Percentiles rank a stretch among this genome's conserved stretches.
phyloP scores from a whole-genome alignment of 805 yeast species.

The Saccharomycopsis guyanensis region DNA sequence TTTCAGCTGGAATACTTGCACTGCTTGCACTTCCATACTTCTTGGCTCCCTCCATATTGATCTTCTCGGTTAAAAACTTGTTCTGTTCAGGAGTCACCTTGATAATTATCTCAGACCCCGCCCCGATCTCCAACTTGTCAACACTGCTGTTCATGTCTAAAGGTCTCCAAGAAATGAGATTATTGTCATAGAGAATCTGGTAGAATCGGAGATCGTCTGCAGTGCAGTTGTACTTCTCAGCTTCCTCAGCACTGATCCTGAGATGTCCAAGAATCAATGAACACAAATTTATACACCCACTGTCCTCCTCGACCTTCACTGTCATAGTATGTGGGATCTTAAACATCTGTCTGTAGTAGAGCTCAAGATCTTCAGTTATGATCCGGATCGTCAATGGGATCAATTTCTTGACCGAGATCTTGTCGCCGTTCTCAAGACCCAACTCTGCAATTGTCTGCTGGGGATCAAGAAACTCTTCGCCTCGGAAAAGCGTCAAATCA shows the following conservation, averaged over 20 bases:
- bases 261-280: slow-evolving; percentile 1
- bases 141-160: background rate
- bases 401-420: slow-evolving; percentile 12
- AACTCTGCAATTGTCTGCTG: slow-evolving; percentile 10
- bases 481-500: slow-evolving; percentile 17
- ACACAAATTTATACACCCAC: slow-evolving; percentile 2
- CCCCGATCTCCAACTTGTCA: slow-evolving; percentile 2
- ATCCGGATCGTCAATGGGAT: slow-evolving; percentile 14
- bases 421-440: slow-evolving; percentile 11
- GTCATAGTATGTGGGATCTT: slow-evolving; percentile 1
- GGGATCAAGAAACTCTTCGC: slow-evolving; percentile 10
- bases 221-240: background rate
- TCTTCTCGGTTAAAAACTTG: background rate
- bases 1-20: background rate
- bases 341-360: slow-evolving; percentile 2
- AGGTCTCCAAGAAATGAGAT: background rate
- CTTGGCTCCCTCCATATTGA: background rate
- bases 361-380: background rate
- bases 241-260: background rate
- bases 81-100: background rate
- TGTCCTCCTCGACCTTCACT: slow-evolving; percentile 18
- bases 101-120: slow-evolving; percentile 1
- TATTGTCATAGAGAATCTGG: background rate
- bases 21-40: background rate
- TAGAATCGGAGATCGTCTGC: background rate